These are phyloP conservation scores for Tilletia horrida DNA, from an alignment of 1,284 basidiomycete genomes.

Conservation along the genomic window DNA sequence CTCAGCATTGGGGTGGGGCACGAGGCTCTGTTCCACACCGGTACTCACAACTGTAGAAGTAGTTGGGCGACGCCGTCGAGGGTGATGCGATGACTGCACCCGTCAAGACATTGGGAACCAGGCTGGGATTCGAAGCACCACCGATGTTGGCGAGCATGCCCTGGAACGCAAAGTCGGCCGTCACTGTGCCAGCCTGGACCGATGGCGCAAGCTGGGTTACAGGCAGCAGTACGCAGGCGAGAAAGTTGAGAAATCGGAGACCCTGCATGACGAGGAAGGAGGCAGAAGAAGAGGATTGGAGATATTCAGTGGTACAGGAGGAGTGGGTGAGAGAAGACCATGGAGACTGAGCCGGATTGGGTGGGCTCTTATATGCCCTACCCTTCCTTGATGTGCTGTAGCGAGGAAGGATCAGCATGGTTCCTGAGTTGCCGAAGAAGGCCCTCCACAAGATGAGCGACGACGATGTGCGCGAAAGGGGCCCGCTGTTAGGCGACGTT, in stretches of 20 bases:
- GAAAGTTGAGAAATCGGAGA: neutral
- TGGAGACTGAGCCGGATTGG: neutral
- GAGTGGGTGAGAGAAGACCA: neutral
- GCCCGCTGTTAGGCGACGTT: no score
- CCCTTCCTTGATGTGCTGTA: no score
- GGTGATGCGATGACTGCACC: constrained; percentile 39
- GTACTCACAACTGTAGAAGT: constrained; percentile 32
- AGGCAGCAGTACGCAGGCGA: neutral
- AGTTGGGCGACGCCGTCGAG: constrained; percentile 34
- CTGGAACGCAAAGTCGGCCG: constrained; percentile 29
- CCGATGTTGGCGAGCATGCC: constrained; percentile 40
- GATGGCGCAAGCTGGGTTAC: neutral
- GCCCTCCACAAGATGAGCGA: no score
- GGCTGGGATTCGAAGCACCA: constrained; percentile 29
- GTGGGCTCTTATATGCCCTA: no score
- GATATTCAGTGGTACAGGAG: neutral
- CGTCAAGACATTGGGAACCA: constrained; percentile 29
- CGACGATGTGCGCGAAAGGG: no score
- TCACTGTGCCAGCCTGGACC: constrained; percentile 22
- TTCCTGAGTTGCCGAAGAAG: no score
- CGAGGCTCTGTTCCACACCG: neutral
- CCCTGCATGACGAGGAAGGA: neutral
- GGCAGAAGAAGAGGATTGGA: neutral
- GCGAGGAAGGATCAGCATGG: no score
- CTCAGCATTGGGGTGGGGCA: neutral